Percentiles rank a stretch among this genome's conserved stretches.
phyloP scores from a whole-genome alignment of 2,329 filamentous ascomycete species.

The Teratosphaeria gauchensis region DNA sequence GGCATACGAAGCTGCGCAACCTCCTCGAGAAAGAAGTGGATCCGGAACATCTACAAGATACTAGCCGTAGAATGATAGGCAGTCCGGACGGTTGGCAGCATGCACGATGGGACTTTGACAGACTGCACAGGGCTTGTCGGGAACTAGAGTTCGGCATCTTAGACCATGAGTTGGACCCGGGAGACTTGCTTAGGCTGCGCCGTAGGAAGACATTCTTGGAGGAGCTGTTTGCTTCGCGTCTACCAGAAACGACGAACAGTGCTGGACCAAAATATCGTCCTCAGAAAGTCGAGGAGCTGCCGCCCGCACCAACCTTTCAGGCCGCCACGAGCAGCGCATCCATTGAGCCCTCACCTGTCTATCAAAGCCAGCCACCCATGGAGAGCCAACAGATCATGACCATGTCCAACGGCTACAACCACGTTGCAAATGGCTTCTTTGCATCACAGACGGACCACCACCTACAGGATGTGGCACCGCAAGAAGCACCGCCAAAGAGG shows the following conservation, averaged over 20 bases:
- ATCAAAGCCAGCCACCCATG: background rate
- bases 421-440: background rate
- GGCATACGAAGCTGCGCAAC: conserved; percentile 6
- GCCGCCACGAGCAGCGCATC: background rate
- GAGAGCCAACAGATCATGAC: background rate
- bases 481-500: conserved; percentile 2
- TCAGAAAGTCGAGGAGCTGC: background rate
- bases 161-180: background rate
- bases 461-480: background rate
- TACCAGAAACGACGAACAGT: background rate
- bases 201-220: conserved; percentile 1
- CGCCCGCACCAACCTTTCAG: background rate
- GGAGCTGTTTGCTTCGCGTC: conserved; percentile 2
- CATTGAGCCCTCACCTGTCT: background rate
- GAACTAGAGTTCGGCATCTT: conserved; percentile 5
- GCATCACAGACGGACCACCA: background rate
- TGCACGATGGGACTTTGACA: conserved; percentile 5
- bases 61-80: conserved; percentile 3
- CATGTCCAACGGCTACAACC: background rate
- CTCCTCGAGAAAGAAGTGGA: conserved; percentile 2
- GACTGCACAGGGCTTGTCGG: conserved; percentile 3
- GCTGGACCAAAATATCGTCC: background rate
- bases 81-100: conserved; percentile 1
- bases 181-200: background rate
- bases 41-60: background rate